A percentile compares a stretch with the other conserved stretches of the same genome.
Conservation (phyloP, 768 basidiomycete species). For the Artomyces pyxidatus region DNA sequence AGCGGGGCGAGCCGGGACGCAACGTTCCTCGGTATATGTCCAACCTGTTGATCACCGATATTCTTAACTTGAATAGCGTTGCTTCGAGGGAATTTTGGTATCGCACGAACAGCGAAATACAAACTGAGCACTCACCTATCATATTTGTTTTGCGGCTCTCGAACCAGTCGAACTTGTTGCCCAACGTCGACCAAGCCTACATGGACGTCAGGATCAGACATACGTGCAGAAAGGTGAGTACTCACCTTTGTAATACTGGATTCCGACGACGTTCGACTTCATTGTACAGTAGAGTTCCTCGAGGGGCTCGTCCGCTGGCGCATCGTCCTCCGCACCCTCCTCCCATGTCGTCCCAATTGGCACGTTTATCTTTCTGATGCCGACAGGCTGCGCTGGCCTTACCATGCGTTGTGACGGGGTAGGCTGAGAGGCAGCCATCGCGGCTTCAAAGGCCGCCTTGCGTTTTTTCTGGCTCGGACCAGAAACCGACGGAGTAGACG, state of each 20-base stretch:
- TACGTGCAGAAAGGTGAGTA: not conserved
- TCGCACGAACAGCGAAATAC: not conserved
- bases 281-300: slow-evolving; percentile 66
- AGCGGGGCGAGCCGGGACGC: slow-evolving; percentile 59
- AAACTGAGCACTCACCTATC: slow-evolving; percentile 40
- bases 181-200: slow-evolving; percentile 70
- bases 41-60: slow-evolving; percentile 66
- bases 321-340: slow-evolving; percentile 10
- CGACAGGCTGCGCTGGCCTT: not conserved
- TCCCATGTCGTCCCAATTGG: slow-evolving; percentile 13
- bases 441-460: slow-evolving; percentile 26
- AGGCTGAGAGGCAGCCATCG: slow-evolving; percentile 11
- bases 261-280: slow-evolving; percentile 62
- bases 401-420: slow-evolving; percentile 16
- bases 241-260: slow-evolving; percentile 74
- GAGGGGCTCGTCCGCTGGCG: slow-evolving; percentile 11
- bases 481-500: slow-evolving; percentile 6
- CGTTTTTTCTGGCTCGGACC: slow-evolving; percentile 37
- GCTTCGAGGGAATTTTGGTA: slow-evolving; percentile 25
- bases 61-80: slow-evolving; percentile 82
- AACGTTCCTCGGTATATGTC: slow-evolving; percentile 62
- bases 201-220: not conserved
- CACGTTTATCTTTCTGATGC: not conserved
- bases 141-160: slow-evolving; percentile 61
- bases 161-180: slow-evolving; percentile 62